Base-by-base conservation (phyloP, 164 flowering plant species). In the Saururus chinensis region DNA sequence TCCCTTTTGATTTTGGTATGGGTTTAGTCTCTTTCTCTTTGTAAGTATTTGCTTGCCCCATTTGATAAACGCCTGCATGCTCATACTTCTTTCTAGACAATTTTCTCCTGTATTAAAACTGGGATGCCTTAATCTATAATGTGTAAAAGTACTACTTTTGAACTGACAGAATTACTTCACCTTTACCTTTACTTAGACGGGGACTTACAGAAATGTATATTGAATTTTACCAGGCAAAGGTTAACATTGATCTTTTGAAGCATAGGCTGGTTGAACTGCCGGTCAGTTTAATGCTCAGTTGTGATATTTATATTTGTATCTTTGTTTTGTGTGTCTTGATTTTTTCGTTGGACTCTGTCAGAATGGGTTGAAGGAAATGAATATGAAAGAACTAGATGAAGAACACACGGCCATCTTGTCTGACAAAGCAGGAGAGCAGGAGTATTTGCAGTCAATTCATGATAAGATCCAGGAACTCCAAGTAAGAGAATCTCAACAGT, bases 391-490 rank as follows among this genome's bases (percentile, higher is more conserved):
- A 19, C 67, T 89, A 70, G 84, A 85, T 70, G 88, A 79, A 74
- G 90, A 89, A 70, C 75, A 76, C 54, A 66, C 69, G 60, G 85
- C 85, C 42, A 70, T 87, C 45, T 58, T 76, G 71, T 73, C 92
- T 51, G 97, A 87, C 64, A 82, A 78, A 73, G 80, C 75, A 72
- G 86, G 81, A 57, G 86, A 80, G 74, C 56, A 66, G 19, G 80
- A 80, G 76, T 85, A 75, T 71, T 56, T 81, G 67, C 79, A 73
- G 63, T 80, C 83, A 60, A 73, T 89, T 60, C 76, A 76, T 62
- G 59, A 56, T 57, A 86, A 80, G 52, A 73, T 83, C 60, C 69
- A 64, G 65, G 71, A 77, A 67, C 57, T 89, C 24, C 77, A 82
- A 91, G 95, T 87, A 65, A 52, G 20, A 56, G 41, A 37, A 0